Evolutionary conservation across 2,329 filamentous ascomycete species (phyloP).

Genomic region (Lachnellula occidentalis): DNA sequence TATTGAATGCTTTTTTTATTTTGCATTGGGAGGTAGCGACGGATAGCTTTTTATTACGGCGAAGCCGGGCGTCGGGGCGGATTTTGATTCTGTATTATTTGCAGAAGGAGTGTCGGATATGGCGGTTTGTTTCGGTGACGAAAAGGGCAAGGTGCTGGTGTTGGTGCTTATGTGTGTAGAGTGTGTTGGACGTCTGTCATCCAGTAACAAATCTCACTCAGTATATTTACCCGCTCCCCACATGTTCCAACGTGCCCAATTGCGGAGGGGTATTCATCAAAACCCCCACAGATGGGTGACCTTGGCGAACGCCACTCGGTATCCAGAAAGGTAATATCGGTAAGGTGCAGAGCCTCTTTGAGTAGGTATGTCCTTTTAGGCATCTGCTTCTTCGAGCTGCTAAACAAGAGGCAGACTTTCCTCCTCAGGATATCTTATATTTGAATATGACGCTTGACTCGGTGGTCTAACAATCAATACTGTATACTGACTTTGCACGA

Average conservation of each 20-base stretch:
- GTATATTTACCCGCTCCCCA: neutral
- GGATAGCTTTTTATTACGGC: neutral
- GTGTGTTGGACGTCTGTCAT: conserved; percentile 5
- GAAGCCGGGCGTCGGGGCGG: conserved; percentile 2
- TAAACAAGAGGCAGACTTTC: neutral
- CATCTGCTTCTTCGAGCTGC: neutral
- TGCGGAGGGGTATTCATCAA: neutral
- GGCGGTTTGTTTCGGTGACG: conserved; percentile 4
- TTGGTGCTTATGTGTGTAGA: conserved; percentile 3
- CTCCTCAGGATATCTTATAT: neutral
- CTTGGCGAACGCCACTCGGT: neutral
- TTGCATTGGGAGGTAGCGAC: conserved; percentile 2
- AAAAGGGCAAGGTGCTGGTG: conserved; percentile 4
- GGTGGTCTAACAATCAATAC: neutral
- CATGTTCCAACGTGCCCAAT: conserved; percentile 1
- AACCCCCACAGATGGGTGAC: neutral
- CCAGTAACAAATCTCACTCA: conserved; percentile 7
- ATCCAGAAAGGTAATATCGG: neutral
- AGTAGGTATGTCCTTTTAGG: neutral
- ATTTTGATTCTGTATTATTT: conserved; percentile 1
- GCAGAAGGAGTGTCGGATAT: neutral
- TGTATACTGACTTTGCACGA: neutral
- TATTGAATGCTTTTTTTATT: neutral
- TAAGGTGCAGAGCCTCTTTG: neutral
- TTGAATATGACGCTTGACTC: neutral